Evolutionary conservation across 768 basidiomycete species (phyloP), one percentile per base, ranked within the genome.

Genomic region (Pulveroboletus sp.): DNA sequence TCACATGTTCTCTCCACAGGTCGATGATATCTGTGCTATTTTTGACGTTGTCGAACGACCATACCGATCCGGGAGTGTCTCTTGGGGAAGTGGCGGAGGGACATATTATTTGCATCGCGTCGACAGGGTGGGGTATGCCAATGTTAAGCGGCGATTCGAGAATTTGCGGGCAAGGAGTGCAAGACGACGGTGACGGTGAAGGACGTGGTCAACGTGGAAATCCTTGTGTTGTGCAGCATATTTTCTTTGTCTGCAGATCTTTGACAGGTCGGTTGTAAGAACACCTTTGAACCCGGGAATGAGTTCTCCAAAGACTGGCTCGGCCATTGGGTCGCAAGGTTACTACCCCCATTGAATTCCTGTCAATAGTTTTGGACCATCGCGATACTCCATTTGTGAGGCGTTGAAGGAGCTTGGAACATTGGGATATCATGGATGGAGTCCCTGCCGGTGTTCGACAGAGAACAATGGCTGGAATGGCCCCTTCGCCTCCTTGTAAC

Each of bases 11-110:
- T 30, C 15, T 46, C 8, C 31, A 5, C 56, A 88, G 85, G 77
- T 85, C 38, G 81, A 86, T 62, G 87, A 89, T 52, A 88, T 92
- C 45, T 81, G 82, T 50, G 80, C 86, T 8, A 93, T 93, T 49
- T 86, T 94, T 64, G 82, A 87, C 44, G 85, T 89, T 8, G 78
- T 77, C 32, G 83, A 86, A 63, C 74, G 75, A 26, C 69, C 74
- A 11, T 92, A 88, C 62, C 76, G 76, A 48, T 80, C 83, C 3
- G 89, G 86, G 17, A 80, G 81, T 48, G 89, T 92, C 32, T 91
- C 89, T 5, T 93, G 90, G 90, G 86, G 81, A 11, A 81, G 79
- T 50, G 76, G 73, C 33, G 79, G 81, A 1, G 89, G 89, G 6
- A 73, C 73, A 26, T 90, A 88, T 59, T 90, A 83, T 59, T 60